These are phyloP conservation scores for Termitomyces bulborhizus DNA, from an alignment of 768 basidiomycete species.

Conservation along the genomic window DNA sequence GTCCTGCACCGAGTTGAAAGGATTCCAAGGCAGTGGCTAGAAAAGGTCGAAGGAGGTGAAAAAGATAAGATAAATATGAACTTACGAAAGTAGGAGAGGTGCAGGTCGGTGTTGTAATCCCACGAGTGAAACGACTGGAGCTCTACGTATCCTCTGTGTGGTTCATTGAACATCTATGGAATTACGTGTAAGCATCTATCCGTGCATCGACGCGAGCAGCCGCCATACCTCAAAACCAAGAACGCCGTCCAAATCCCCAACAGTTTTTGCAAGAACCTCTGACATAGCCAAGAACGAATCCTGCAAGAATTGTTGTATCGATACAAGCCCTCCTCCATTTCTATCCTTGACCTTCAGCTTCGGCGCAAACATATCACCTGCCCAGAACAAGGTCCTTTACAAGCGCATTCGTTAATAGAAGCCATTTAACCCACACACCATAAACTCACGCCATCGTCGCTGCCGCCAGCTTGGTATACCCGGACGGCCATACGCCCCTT, in stretches of 20 bases:
- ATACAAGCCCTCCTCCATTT: slow-evolving; percentile 42
- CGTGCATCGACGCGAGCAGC: neutral
- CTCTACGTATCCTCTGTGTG: slow-evolving; percentile 88
- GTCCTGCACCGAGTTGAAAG: slow-evolving; percentile 88
- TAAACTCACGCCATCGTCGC: slow-evolving; percentile 81
- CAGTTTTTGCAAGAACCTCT: slow-evolving; percentile 53
- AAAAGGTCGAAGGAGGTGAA: neutral
- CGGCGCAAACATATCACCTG: slow-evolving; percentile 80
- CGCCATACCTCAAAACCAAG: slow-evolving; percentile 79
- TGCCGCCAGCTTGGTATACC: slow-evolving; percentile 90
- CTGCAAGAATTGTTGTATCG: slow-evolving; percentile 82
- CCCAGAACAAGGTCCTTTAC: slow-evolving; percentile 89
- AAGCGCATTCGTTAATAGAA: neutral
- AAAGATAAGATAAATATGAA: neutral
- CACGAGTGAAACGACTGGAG: slow-evolving; percentile 77
- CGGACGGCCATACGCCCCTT: slow-evolving; percentile 86
- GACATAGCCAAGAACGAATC: slow-evolving; percentile 76
- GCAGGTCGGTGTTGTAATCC: slow-evolving; percentile 94
- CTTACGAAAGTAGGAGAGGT: slow-evolving; percentile 73
- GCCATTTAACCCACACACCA: neutral
- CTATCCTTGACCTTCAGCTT: slow-evolving; percentile 51
- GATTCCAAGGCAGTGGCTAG: slow-evolving; percentile 81
- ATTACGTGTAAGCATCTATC: neutral
- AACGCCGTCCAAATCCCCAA: slow-evolving; percentile 74
- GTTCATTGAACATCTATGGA: slow-evolving; percentile 85